phyloP scores from a whole-genome alignment of 2,329 filamentous ascomycete genomes.

The Emericellopsis cladophorae region DNA sequence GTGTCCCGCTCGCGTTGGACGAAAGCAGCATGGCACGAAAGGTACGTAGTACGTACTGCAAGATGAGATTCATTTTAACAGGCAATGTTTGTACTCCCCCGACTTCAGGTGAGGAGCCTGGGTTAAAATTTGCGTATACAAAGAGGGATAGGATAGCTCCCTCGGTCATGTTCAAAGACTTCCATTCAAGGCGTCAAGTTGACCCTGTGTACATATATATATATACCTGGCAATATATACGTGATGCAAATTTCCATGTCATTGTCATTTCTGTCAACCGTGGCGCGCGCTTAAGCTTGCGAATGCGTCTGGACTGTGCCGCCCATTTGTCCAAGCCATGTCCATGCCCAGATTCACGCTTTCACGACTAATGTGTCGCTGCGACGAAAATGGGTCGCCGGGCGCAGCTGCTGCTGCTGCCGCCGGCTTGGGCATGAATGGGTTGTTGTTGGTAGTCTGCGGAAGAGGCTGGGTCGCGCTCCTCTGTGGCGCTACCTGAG shows the following conservation, averaged over 20 bases:
- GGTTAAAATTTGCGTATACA: too few species aligned
- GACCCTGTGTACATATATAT: neutral
- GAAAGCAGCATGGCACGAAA: too few species aligned
- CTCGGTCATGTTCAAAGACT: neutral
- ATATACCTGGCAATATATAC: neutral
- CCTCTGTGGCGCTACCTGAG: conserved; percentile 6
- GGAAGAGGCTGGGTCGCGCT: conserved; percentile 20
- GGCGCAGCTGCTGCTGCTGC: neutral
- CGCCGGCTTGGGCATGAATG: conserved; percentile 30
- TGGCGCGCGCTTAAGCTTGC: conserved; percentile 51
- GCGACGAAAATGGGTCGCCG: conserved; percentile 26
- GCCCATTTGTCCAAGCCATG: conserved; percentile 53
- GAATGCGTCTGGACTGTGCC: conserved; percentile 72
- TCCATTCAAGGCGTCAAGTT: neutral
- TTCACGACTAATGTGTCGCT: conserved; percentile 43
- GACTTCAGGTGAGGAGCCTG: neutral
- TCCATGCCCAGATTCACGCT: conserved; percentile 56
- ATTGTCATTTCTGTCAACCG: conserved; percentile 28
- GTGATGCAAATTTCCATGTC: neutral
- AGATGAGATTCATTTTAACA: too few species aligned
- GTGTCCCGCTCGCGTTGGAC: too few species aligned
- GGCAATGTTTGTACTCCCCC: too few species aligned
- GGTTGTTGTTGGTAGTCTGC: conserved; percentile 38
- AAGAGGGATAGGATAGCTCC: neutral
- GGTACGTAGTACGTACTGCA: too few species aligned